Evolutionary conservation across 495 filamentous ascomycete species (phyloP).

Genomic region (Apiosordaria backusii): DNA sequence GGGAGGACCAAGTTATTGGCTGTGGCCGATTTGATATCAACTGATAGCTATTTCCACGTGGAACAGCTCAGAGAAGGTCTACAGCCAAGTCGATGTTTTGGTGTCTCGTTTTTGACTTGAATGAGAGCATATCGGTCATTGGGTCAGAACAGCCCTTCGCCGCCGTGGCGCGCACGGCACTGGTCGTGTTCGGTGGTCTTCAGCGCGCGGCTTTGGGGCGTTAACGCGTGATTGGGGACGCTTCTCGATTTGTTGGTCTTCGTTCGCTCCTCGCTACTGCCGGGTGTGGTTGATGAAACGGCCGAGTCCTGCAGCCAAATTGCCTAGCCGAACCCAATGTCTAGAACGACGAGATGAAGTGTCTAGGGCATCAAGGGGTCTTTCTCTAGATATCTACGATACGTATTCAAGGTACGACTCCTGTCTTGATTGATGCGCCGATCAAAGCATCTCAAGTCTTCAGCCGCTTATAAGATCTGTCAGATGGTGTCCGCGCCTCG

Average conservation of each 20-base stretch:
- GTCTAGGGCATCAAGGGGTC: neutral
- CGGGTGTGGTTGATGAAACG: neutral
- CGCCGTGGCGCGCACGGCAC: conserved; percentile 10
- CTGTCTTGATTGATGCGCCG: conserved; percentile 2
- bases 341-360: neutral
- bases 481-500: conserved; percentile 10
- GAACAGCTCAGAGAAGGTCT: neutral
- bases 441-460: conserved; percentile 6
- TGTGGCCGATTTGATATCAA: conserved; percentile 1
- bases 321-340: neutral
- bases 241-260: conserved; percentile 17
- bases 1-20: conserved; percentile 10
- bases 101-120: conserved; percentile 10
- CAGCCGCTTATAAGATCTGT: conserved; percentile 13
- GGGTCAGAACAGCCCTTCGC: conserved; percentile 4
- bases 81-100: neutral
- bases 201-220: conserved; percentile 7
- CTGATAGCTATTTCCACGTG: conserved; percentile 13
- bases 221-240: conserved; percentile 3
- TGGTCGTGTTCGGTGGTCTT: conserved; percentile 20
- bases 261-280: conserved; percentile 5
- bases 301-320: conserved; percentile 9
- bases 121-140: conserved; percentile 17
- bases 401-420: neutral
- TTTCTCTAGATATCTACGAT: neutral